Percentiles rank a stretch among this genome's conserved stretches.
Conservation (phyloP, 2,329 filamentous ascomycete genomes). For the Hymenoscyphus scutula region DNA sequence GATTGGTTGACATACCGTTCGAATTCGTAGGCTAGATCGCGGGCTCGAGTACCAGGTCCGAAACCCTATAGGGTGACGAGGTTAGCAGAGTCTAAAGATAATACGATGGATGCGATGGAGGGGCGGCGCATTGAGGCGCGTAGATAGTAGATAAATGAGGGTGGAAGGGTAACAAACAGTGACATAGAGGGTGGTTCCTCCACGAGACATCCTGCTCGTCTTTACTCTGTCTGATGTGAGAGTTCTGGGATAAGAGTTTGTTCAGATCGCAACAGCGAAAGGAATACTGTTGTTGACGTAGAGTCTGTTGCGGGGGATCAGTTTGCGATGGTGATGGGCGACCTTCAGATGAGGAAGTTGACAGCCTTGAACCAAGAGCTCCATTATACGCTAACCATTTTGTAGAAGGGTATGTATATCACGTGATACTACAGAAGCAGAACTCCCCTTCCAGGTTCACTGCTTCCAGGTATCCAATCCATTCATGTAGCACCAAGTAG, state of each 20-base stretch:
- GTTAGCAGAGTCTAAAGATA: constrained; percentile 3
- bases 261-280: background rate
- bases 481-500: background rate
- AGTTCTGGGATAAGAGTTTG: background rate
- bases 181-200: constrained; percentile 93
- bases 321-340: background rate
- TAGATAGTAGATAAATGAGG: background rate
- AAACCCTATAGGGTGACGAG: constrained; percentile 59
- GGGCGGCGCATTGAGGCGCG: background rate
- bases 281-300: background rate
- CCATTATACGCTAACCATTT: background rate
- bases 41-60: constrained; percentile 95
- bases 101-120: background rate
- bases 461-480: no score
- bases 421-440: background rate
- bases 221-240: background rate
- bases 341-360: background rate
- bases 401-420: background rate
- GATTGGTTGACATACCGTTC: constrained; percentile 87
- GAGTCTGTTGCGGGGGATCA: background rate
- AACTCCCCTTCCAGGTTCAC: no score
- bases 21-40: constrained; percentile 99
- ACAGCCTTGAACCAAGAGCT: constrained; percentile 1
- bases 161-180: constrained; percentile 46
- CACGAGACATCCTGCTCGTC: constrained; percentile 77